These are phyloP conservation scores for Podosphaera fusca DNA, from an alignment of 2,329 filamentous ascomycete species.

Conservation along the genomic window DNA sequence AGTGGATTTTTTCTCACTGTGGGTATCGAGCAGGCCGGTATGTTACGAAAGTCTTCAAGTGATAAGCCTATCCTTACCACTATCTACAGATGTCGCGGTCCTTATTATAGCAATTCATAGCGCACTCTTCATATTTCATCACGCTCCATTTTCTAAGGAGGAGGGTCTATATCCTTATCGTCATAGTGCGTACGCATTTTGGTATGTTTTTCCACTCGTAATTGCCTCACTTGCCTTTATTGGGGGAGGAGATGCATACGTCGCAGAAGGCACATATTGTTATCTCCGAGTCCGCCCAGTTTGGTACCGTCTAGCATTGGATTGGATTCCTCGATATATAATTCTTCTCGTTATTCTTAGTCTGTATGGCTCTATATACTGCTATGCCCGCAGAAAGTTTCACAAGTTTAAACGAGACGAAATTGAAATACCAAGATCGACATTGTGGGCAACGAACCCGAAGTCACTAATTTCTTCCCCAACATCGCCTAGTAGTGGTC, in stretches of 20 bases:
- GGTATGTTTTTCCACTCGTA: conserved; percentile 32
- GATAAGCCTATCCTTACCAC: not conserved
- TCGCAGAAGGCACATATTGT: conserved; percentile 43
- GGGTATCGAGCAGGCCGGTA: conserved; percentile 41
- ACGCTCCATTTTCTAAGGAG: conserved; percentile 23
- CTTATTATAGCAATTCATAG: conserved; percentile 54
- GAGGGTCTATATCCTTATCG: conserved; percentile 49
- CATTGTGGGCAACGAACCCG: not conserved
- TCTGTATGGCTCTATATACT: conserved; percentile 46
- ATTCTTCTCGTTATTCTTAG: conserved; percentile 39
- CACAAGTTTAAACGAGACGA: conserved; percentile 10
- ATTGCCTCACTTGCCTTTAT: conserved; percentile 41
- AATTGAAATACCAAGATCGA: conserved; percentile 3
- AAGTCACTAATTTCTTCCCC: not conserved
- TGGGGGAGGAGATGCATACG: conserved; percentile 29
- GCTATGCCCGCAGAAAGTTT: conserved; percentile 30
- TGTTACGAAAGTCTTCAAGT: conserved; percentile 4
- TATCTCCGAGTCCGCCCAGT: conserved; percentile 40
- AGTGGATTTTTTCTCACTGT: conserved; percentile 44
- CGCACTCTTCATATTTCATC: conserved; percentile 45
- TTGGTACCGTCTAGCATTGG: conserved; percentile 45
- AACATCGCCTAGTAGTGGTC: not conserved
- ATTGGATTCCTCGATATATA: conserved; percentile 53
- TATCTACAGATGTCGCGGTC: conserved; percentile 35
- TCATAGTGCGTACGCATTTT: conserved; percentile 31